Evolutionary conservation across 179 eudicot genomes (phyloP).

Genomic region (Heliamphora pulchella): DNA sequence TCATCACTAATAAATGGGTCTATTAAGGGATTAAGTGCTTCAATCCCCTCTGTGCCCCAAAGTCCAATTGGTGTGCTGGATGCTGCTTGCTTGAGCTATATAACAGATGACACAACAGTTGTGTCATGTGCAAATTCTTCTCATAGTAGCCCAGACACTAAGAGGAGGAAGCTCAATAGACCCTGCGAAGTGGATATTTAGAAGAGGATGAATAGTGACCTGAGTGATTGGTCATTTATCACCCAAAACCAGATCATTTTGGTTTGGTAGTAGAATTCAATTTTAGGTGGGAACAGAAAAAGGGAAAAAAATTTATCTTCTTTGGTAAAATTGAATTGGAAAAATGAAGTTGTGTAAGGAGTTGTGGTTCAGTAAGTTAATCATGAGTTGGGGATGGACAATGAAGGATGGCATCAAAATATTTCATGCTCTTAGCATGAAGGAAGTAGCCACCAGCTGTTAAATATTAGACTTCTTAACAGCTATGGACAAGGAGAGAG

Average conservation of each 20-base stretch:
- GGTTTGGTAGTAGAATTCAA: background rate
- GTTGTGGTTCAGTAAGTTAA: constrained; percentile 11
- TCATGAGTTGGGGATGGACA: constrained; percentile 11
- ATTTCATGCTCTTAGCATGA: constrained; percentile 15
- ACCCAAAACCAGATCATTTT: background rate
- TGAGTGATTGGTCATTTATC: background rate
- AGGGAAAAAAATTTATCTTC: background rate
- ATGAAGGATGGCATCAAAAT: constrained; percentile 4
- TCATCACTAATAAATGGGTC: constrained; percentile 20
- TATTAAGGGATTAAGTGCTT: constrained; percentile 18
- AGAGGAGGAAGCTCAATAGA: constrained; percentile 37
- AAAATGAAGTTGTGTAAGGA: background rate
- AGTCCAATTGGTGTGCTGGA: constrained; percentile 81
- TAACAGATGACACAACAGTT: constrained; percentile 38
- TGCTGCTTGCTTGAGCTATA: constrained; percentile 45
- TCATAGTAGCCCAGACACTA: constrained; percentile 24
- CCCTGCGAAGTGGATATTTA: background rate
- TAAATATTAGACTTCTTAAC: background rate
- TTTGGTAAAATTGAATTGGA: background rate
- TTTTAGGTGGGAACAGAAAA: background rate
- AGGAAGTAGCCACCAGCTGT: constrained; percentile 15
- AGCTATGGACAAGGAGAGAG: background rate
- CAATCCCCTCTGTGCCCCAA: constrained; percentile 34
- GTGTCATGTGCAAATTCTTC: constrained; percentile 36
- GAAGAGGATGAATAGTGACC: background rate